Conservation (phyloP, 352 stramenopile species). For the Pythium graminicola region DNA sequence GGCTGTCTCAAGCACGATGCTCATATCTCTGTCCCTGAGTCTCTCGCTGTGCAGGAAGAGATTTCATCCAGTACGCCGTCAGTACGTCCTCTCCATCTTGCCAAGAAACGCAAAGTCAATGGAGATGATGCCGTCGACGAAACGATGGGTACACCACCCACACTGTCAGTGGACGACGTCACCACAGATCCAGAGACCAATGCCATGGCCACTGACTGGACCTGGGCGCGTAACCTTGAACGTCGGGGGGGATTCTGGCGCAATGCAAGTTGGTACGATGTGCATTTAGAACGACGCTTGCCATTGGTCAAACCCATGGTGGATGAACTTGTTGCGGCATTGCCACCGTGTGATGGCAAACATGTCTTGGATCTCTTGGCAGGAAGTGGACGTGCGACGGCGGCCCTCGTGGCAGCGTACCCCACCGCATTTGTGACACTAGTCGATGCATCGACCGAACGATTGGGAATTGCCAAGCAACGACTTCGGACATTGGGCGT, state of each 20-base stretch:
- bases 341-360: constrained; percentile 54
- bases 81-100: neutral
- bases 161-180: neutral
- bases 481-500: constrained; percentile 25
- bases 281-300: constrained; percentile 52
- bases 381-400: constrained; percentile 48
- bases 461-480: constrained; percentile 42
- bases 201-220: neutral
- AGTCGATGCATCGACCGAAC: constrained; percentile 49
- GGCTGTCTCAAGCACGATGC: neutral
- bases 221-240: constrained; percentile 37
- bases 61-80: too few relatives aligned
- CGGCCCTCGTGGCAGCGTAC: constrained; percentile 53
- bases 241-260: constrained; percentile 65
- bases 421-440: constrained; percentile 47
- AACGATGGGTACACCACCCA: neutral
- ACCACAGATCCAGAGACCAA: too few relatives aligned
- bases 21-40: neutral
- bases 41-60: too few relatives aligned
- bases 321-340: constrained; percentile 46
- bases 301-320: constrained; percentile 55
- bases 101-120: constrained; percentile 26
- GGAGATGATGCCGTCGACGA: constrained; percentile 1
- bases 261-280: constrained; percentile 73
- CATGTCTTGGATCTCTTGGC: constrained; percentile 62